A percentile compares a stretch with the other conserved stretches of the same genome.
Evolutionary conservation across 768 basidiomycete species (phyloP).

Genomic region (Leccinum variicolor): DNA sequence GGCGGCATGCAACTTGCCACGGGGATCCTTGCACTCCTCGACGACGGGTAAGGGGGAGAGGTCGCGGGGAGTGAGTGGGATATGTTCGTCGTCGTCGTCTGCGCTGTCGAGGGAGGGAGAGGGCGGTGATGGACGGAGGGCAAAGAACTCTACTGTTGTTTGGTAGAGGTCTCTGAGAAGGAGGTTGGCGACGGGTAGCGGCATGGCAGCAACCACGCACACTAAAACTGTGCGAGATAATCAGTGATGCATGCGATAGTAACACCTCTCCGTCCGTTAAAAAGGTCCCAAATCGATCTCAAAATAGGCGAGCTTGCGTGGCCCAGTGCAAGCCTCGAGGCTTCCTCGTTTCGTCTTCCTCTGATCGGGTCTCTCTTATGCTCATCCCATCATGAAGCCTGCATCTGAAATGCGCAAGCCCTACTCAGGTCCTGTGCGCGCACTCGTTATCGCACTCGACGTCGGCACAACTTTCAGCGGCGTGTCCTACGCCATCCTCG

Average conservation of each 20-base stretch:
- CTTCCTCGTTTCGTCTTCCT: constrained; percentile 3
- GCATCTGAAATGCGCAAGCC: constrained; percentile 69
- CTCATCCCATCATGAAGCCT: constrained; percentile 33
- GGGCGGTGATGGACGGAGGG: constrained; percentile 29
- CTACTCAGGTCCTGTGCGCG: constrained; percentile 58
- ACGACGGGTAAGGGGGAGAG: constrained; percentile 41
- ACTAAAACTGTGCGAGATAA: constrained; percentile 25
- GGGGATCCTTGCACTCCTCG: constrained; percentile 34
- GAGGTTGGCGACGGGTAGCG: constrained; percentile 46
- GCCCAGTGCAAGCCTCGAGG: constrained; percentile 18
- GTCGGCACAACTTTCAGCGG: constrained; percentile 83
- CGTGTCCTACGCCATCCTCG: constrained; percentile 79
- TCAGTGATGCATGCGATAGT: constrained; percentile 29
- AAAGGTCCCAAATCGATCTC: no score
- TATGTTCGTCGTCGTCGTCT: constrained; percentile 25
- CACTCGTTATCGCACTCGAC: constrained; percentile 76
- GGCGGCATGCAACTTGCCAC: constrained; percentile 35
- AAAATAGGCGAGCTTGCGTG: constrained; percentile 18
- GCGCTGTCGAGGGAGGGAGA: constrained; percentile 27
- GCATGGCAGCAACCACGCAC: constrained; percentile 16
- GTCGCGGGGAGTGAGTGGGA: constrained; percentile 29
- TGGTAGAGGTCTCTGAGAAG: constrained; percentile 49
- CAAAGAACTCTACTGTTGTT: constrained; percentile 58
- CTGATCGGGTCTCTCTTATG: not conserved
- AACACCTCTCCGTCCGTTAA: no score